Base-by-base conservation (phyloP, 2,329 filamentous ascomycete genomes). In the Aspergillus ruber region DNA sequence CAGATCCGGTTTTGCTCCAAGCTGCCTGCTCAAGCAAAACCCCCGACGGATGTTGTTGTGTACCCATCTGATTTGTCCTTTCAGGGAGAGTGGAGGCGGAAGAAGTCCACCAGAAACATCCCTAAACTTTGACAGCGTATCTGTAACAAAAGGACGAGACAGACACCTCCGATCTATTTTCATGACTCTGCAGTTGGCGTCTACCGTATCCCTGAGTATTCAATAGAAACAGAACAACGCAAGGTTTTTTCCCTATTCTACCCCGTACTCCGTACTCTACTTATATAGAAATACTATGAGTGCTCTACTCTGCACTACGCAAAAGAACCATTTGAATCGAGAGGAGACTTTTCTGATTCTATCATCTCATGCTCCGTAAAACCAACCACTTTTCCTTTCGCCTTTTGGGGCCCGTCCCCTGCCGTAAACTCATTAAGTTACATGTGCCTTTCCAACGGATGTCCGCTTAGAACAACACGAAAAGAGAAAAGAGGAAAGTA, bases 321-420 rank as follows among this genome's bases (percentile, higher is more conserved):
- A 21, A 21, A 21, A 21, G 21, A 21, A 21, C 21, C 21, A 21
- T 21, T 52, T 56, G 21, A 56, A 62, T 55, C 56, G 66, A 69
- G 66, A 65, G 66, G 66, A 69, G 66, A 69, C 67, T 66, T 63
- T 52, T 66, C 63, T 57, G 60, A 59, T 62, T 66, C 61, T 67
- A 66, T 67, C 59, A 58, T 64, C 61, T 65, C 62, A 66, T 59
- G 61, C 59, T 59, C 59, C 61, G 52, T 56, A 58, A 56, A 60
- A 54, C 58, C 58, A 59, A 57, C 57, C 59, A 57, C 17, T 53
- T 63, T 62, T 59, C 25, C 25, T 29, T 29, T 29, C 10, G 25
- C 25, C 25, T 61, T 65, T 57, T 57, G 59, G 64, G 56, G 61
- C 25, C 25, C 25, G 25, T 57, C 55, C 59, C 56, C 60, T 61